A percentile compares a stretch with the other conserved stretches of the same genome.
These are phyloP conservation scores for Nemania sp. DNA, from an alignment of 2,329 filamentous ascomycete species.

Conservation along the genomic window DNA sequence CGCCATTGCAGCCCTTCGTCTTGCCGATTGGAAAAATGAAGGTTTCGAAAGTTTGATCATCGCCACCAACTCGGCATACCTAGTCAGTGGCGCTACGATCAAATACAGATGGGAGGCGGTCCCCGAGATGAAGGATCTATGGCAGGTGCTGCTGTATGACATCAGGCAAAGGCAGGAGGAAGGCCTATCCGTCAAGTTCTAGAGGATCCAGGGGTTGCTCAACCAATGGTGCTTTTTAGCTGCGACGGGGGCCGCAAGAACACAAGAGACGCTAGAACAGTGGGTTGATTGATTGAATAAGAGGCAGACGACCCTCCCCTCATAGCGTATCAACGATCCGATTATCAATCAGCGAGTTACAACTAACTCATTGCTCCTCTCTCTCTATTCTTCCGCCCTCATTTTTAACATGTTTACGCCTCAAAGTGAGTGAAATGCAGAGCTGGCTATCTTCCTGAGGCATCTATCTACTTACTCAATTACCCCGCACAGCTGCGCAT, in stretches of 20 bases:
- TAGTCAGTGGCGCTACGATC: constrained; percentile 59
- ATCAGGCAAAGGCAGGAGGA: constrained; percentile 50
- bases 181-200: no score
- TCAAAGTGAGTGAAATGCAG: not conserved
- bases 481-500: not conserved
- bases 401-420: not conserved
- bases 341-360: not conserved
- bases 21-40: not conserved
- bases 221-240: no score
- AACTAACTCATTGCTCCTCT: not conserved
- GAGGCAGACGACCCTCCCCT: not conserved
- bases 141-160: constrained; percentile 61
- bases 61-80: constrained; percentile 66
- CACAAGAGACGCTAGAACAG: not conserved
- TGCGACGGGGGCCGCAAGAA: constrained; percentile 55
- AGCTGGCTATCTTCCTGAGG: not conserved
- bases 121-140: constrained; percentile 66
- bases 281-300: no score
- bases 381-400: not conserved
- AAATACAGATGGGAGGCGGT: constrained; percentile 58
- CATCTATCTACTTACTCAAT: no score
- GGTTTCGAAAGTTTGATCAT: constrained; percentile 57
- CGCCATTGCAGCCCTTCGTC: no score
- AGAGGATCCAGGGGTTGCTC: constrained; percentile 59
- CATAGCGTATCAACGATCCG: not conserved